These are phyloP conservation scores for Platismatia glauca DNA, from an alignment of 495 filamentous ascomycete species.

Conservation along the genomic window DNA sequence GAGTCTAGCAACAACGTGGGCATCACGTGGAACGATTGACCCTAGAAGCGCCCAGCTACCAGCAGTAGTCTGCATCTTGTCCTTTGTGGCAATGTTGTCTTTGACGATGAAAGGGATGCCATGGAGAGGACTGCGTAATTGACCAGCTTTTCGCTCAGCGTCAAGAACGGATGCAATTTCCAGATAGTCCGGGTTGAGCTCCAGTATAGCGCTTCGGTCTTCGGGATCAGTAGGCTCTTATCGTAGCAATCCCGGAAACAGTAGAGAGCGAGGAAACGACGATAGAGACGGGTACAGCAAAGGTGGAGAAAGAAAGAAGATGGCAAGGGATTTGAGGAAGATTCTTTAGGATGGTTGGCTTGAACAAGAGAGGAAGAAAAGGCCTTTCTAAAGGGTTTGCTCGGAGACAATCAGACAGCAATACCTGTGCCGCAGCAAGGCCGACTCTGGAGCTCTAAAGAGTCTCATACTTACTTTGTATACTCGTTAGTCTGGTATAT, in stretches of 20 bases:
- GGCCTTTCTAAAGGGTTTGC: background rate
- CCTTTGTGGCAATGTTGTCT: constrained; percentile 64
- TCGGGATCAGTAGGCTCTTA: background rate
- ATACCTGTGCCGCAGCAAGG: no score
- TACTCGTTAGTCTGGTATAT: constrained; percentile 47
- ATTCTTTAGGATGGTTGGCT: background rate
- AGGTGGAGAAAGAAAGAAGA: background rate
- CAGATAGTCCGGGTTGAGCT: constrained; percentile 54
- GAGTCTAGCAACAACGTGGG: constrained; percentile 50
- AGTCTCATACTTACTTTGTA: constrained; percentile 41
- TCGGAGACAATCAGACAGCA: background rate
- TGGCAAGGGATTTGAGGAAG: no score
- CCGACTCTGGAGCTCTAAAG: background rate
- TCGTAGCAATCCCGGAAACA: background rate
- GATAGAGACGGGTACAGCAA: background rate
- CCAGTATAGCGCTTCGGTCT: constrained; percentile 42
- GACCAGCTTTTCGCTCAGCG: constrained; percentile 45
- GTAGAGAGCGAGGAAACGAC: background rate
- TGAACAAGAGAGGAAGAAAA: background rate
- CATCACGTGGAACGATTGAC: constrained; percentile 56
- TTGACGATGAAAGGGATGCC: constrained; percentile 68
- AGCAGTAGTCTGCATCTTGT: constrained; percentile 60
- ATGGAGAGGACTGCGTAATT: constrained; percentile 52
- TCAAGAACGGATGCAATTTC: constrained; percentile 51
- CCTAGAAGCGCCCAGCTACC: constrained; percentile 53